Evolutionary conservation across 2,329 filamentous ascomycete species (phyloP).

Genomic region (Aplosporella prunicola): DNA sequence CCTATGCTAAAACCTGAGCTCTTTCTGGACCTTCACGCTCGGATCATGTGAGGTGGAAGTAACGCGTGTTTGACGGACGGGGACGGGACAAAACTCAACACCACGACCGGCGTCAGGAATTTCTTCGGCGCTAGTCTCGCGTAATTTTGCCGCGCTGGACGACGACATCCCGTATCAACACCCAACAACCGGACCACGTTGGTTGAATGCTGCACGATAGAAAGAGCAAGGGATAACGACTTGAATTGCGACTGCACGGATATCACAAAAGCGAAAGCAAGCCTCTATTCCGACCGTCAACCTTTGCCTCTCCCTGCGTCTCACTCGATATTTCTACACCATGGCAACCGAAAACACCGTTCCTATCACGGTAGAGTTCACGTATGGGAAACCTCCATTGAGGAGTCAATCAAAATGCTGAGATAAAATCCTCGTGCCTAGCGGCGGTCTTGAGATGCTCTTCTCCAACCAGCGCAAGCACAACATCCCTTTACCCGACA

Average conservation of each 20-base stretch:
- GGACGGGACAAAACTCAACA: slow-evolving; percentile 6
- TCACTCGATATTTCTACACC: not conserved
- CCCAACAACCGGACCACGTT: not conserved
- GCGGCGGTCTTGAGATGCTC: slow-evolving; percentile 88
- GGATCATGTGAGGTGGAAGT: slow-evolving; percentile 2
- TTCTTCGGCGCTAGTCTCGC: slow-evolving; percentile 9
- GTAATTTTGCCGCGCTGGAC: slow-evolving; percentile 8
- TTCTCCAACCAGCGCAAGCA: slow-evolving; percentile 77
- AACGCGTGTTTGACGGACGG: too few species aligned
- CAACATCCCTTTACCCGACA: slow-evolving; percentile 56
- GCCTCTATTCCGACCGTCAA: not conserved
- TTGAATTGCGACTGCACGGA: too few species aligned
- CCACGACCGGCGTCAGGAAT: slow-evolving; percentile 10
- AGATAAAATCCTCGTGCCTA: too few species aligned
- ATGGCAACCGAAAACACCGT: slow-evolving; percentile 31
- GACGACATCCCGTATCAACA: too few species aligned
- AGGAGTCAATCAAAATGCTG: too few species aligned
- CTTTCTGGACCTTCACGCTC: not conserved
- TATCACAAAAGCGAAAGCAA: too few species aligned
- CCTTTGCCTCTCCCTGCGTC: not conserved
- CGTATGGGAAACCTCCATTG: slow-evolving; percentile 36
- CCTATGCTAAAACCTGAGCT: too few species aligned
- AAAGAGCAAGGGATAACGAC: too few species aligned
- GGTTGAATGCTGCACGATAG: too few species aligned
- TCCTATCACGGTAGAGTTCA: slow-evolving; percentile 64